Percentiles rank a stretch among this genome's conserved stretches.
These are phyloP conservation scores for Cyclotella choctawhatcheeana DNA, from an alignment of 108 stramenopile species.

Conservation along the genomic window DNA sequence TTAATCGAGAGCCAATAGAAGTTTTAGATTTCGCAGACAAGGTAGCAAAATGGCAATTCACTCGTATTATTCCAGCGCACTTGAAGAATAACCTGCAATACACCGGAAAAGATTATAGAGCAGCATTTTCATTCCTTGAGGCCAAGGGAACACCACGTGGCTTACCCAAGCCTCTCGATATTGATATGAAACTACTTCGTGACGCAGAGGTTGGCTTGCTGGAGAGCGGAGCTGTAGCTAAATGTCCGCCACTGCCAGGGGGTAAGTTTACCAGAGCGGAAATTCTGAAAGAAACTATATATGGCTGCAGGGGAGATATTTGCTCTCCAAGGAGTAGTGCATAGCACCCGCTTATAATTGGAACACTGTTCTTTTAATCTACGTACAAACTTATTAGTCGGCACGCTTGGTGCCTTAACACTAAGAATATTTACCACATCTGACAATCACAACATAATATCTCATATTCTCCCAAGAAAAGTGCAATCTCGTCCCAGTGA, in stretches of 20 bases:
- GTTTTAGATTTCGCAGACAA: conserved; percentile 86
- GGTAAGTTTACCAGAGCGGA: conserved; percentile 74
- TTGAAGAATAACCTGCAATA: conserved; percentile 84
- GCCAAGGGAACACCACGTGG: conserved; percentile 75
- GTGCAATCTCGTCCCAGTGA: conserved; percentile 23
- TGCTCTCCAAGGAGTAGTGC: conserved; percentile 63
- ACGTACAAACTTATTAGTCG: too few relatives aligned
- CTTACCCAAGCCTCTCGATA: conserved; percentile 80
- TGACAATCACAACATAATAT: background rate
- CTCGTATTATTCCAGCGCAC: conserved; percentile 91
- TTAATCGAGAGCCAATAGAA: conserved; percentile 88
- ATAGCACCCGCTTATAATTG: conserved; percentile 10
- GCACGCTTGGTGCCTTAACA: too few relatives aligned
- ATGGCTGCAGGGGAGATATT: conserved; percentile 65
- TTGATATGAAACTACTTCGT: conserved; percentile 76
- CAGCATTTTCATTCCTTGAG: conserved; percentile 88
- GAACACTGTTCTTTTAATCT: too few relatives aligned
- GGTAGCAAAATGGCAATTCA: conserved; percentile 83
- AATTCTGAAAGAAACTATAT: conserved; percentile 71
- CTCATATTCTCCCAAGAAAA: conserved; percentile 28
- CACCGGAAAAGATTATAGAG: conserved; percentile 81
- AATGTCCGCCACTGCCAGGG: conserved; percentile 74
- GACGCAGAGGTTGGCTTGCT: conserved; percentile 83
- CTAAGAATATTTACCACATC: too few relatives aligned
- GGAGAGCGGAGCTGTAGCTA: conserved; percentile 77